Evolutionary conservation across 116 monocot species (phyloP).

Genomic region (Cymodocea nodosa): DNA sequence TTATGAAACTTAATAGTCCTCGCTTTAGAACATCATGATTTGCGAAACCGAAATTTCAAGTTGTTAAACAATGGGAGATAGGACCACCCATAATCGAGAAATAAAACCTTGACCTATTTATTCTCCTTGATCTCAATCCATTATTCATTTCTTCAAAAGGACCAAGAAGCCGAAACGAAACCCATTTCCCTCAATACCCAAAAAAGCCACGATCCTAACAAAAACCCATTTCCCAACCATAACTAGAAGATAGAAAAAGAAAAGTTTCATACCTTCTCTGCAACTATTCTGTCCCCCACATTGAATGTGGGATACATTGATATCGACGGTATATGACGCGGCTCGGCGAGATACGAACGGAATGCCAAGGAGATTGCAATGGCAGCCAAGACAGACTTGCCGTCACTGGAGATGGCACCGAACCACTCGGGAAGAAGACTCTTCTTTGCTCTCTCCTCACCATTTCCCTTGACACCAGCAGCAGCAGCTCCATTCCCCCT

Average conservation of each 20-base stretch:
- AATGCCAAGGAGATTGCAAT: conserved; percentile 75
- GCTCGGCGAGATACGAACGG: conserved; percentile 84
- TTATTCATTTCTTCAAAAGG: no score
- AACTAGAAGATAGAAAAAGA: background rate
- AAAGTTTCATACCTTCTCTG: conserved; percentile 56
- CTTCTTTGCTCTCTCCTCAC: conserved; percentile 32
- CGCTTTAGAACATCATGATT: no score
- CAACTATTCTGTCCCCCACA: conserved; percentile 90
- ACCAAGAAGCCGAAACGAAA: no score
- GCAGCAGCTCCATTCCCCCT: conserved; percentile 17
- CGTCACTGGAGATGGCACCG: conserved; percentile 50
- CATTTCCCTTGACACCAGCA: conserved; percentile 23
- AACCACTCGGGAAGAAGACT: conserved; percentile 75
- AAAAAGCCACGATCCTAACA: background rate
- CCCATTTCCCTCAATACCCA: background rate
- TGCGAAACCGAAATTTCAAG: no score
- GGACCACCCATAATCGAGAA: no score
- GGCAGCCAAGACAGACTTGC: conserved; percentile 66
- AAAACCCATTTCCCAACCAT: background rate
- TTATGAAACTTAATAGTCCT: no score
- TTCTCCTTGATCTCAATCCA: no score
- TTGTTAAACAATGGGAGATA: no score
- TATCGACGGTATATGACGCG: conserved; percentile 78
- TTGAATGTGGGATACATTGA: conserved; percentile 98
- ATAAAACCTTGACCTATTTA: no score